Percentiles rank a stretch among this genome's conserved stretches.
Evolutionary conservation across 306 rosid genomes (phyloP).

Genomic region (Sesbania bispinosa): DNA sequence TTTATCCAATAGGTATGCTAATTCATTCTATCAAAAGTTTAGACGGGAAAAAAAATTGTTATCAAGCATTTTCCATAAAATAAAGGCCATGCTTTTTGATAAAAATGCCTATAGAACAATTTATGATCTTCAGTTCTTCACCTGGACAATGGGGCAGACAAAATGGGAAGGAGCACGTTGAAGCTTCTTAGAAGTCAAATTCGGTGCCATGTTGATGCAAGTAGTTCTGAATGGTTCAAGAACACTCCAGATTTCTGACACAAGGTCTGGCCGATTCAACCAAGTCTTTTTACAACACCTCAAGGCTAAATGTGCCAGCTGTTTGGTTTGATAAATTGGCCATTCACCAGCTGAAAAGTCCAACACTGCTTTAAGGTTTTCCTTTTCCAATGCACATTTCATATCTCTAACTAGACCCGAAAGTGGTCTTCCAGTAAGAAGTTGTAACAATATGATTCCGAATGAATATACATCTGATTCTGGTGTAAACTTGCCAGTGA

Average conservation of each 20-base stretch:
- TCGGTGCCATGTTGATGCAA: conserved; percentile 39
- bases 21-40: neutral
- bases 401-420: conserved; percentile 58
- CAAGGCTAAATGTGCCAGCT: conserved; percentile 65
- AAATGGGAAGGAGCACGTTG: conserved; percentile 79
- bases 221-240: conserved; percentile 68
- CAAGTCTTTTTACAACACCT: conserved; percentile 60
- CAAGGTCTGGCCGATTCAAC: conserved; percentile 63
- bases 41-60: neutral
- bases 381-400: conserved; percentile 64
- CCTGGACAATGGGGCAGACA: conserved; percentile 95
- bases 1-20: too few species aligned
- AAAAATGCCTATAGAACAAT: conserved; percentile 17
- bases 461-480: conserved; percentile 85
- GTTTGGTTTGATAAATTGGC: conserved; percentile 67
- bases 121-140: conserved; percentile 33
- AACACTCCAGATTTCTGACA: conserved; percentile 55
- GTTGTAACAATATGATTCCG: conserved; percentile 64
- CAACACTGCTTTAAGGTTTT: conserved; percentile 49
- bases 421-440: conserved; percentile 67
- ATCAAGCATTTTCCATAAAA: conserved; percentile 1
- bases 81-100: neutral
- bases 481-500: conserved; percentile 56
- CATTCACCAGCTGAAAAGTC: conserved; percentile 93
- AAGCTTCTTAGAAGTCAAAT: conserved; percentile 55